Evolutionary conservation across 2,329 filamentous ascomycete genomes (phyloP), one percentile per base, ranked within the genome.

Genomic region (Talaromyces sp.): DNA sequence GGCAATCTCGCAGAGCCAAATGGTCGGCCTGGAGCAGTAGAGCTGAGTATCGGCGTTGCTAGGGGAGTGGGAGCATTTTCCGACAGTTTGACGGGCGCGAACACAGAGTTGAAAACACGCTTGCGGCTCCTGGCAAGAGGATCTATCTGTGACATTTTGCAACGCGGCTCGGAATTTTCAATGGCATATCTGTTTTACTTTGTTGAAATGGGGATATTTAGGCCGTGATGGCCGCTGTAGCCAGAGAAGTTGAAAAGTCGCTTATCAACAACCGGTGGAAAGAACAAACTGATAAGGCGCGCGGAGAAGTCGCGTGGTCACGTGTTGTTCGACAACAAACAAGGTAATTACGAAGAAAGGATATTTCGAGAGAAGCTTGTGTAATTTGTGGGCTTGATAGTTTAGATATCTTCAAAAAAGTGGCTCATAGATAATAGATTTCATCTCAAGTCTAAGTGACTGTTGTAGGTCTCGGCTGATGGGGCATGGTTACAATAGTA

Each of bases 31-130:
- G 66, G 65, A 6, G 35, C 50, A 56, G 37, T 68, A 27, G 70
- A 70, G 11, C 70, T 70, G 54, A 70, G 66, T 63, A 69, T 66
- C 14, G 71, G 70, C n/a, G 71, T 73, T 33, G 65, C 68, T 24
- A 66, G 66, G 7, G 70, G 71, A 9, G 71, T 71, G 19, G 76
- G 69, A 47, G 73, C 66, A 63, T 71, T 72, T 68, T 72, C 72
- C 62, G 75, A 73, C n/a, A 75, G 69, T 19, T 74, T 74, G 62
- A 76, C 70, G 59, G 77, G 73, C 57, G 79, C 73, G 67, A 82
- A 81, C 57, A 82, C 79, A 13, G 79, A 80, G 63, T 72, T 72
- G 68, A 81, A 80, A 24, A 82, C 74, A 68, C 78, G 79, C 70
- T 75, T 76, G 67, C 76, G 76, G 65, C 70, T 68, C 63, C 62